Evolutionary conservation across 352 stramenopile genomes (phyloP).

Genomic region (Phytophthora brassicae): DNA sequence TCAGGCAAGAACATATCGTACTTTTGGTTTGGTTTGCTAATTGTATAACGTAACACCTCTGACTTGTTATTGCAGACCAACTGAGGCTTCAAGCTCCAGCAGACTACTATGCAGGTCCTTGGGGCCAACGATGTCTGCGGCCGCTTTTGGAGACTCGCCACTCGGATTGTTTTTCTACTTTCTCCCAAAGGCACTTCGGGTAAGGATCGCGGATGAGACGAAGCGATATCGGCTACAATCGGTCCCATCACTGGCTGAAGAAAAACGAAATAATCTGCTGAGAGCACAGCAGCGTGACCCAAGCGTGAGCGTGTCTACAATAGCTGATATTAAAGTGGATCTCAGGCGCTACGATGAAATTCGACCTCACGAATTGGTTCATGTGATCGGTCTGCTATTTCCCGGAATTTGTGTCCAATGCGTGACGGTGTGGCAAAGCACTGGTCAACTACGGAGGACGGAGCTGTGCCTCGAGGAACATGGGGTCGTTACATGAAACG

Average conservation of each 20-base stretch:
- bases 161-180: slow-evolving; percentile 29
- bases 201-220: slow-evolving; percentile 14
- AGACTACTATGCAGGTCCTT: slow-evolving; percentile 5
- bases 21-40: slow-evolving; percentile 6
- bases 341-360: background rate
- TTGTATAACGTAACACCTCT: slow-evolving; percentile 1
- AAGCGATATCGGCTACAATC: slow-evolving; percentile 6
- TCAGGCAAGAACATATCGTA: slow-evolving; percentile 3
- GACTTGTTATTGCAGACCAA: slow-evolving; percentile 11
- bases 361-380: background rate
- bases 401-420: background rate
- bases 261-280: background rate
- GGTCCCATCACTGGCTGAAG: background rate
- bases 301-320: background rate
- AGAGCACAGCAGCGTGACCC: slow-evolving; percentile 1
- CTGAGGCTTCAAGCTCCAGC: slow-evolving; percentile 3
- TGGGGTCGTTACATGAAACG: slow-evolving; percentile 10
- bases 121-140: slow-evolving; percentile 8
- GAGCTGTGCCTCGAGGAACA: slow-evolving; percentile 15
- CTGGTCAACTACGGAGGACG: slow-evolving; percentile 3
- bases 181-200: slow-evolving; percentile 18
- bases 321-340: background rate
- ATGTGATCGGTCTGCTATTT: background rate
- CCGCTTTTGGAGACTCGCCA: slow-evolving; percentile 12
- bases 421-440: slow-evolving; percentile 6